Conservation (phyloP, 1,139 yeast genomes). For the Protomyces arabidopsidicola region DNA sequence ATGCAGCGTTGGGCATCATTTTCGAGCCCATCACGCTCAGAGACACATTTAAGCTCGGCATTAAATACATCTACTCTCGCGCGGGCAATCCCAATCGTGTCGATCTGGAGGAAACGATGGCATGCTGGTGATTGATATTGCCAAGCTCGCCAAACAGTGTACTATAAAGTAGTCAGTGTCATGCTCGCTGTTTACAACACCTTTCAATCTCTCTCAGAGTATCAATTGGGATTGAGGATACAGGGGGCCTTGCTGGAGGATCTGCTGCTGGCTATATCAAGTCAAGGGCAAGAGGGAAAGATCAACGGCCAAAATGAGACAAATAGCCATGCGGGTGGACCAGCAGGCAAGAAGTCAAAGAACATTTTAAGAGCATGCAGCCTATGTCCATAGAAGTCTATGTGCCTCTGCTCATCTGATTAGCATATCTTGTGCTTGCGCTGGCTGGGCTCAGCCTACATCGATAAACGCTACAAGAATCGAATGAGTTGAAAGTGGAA, state of each 20-base stretch:
- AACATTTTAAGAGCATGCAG: no score
- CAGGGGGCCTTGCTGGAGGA: slow-evolving; percentile 70
- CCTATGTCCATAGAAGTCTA: not conserved
- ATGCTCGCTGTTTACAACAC: slow-evolving; percentile 84
- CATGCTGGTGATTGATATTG: slow-evolving; percentile 72
- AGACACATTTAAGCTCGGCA: slow-evolving; percentile 77
- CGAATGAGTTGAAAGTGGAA: no score
- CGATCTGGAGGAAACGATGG: slow-evolving; percentile 73
- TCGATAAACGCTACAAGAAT: no score
- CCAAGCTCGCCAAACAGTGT: slow-evolving; percentile 40
- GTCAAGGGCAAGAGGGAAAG: not conserved
- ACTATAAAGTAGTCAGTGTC: slow-evolving; percentile 46
- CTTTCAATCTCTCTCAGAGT: slow-evolving; percentile 76
- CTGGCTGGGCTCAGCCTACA: no score
- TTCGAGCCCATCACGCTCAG: slow-evolving; percentile 79
- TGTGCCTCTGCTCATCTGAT: no score
- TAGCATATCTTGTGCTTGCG: no score
- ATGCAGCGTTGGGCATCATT: slow-evolving; percentile 76
- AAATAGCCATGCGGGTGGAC: not conserved
- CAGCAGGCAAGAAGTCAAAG: not conserved
- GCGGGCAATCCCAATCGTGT: slow-evolving; percentile 86
- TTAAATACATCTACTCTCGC: slow-evolving; percentile 77
- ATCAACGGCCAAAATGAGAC: not conserved
- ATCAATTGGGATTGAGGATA: slow-evolving; percentile 82
- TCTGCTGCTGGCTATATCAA: slow-evolving; percentile 37